Evolutionary conservation across 1,139 yeast species (phyloP).

Genomic region (Candida labiduridarum): DNA sequence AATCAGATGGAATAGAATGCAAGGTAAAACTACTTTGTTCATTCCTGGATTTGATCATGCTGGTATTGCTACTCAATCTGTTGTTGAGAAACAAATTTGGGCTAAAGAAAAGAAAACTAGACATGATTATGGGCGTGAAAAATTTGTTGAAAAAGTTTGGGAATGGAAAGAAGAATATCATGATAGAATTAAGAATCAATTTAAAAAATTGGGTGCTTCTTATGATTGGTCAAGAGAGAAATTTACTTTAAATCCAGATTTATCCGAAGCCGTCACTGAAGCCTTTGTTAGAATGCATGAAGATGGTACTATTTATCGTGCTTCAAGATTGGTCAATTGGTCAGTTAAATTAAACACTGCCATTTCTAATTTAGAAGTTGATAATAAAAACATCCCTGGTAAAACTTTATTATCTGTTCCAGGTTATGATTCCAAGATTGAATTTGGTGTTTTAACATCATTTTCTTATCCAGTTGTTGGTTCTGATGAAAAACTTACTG

Average conservation of each 20-base stretch:
- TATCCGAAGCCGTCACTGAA: conserved; percentile 82
- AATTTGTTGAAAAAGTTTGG: conserved; percentile 88
- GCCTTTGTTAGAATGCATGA: conserved; percentile 91
- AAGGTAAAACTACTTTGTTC: conserved; percentile 90
- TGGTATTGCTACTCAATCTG: conserved; percentile 98
- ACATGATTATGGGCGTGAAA: conserved; percentile 94
- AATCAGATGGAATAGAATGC: conserved; percentile 94
- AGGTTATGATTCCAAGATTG: conserved; percentile 85
- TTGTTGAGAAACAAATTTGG: conserved; percentile 96
- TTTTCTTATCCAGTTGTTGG: conserved; percentile 87
- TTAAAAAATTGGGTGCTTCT: conserved; percentile 89
- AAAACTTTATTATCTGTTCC: conserved; percentile 83
- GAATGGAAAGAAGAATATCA: conserved; percentile 98
- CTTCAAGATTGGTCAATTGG: conserved; percentile 94
- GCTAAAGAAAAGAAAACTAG: conserved; percentile 85
- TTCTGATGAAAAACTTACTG: conserved; percentile 85
- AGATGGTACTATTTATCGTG: conserved; percentile 95
- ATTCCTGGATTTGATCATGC: conserved; percentile 99
- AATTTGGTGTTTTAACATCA: conserved; percentile 94
- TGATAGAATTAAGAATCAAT: conserved; percentile 77
- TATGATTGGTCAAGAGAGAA: conserved; percentile 96
- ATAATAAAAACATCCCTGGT: conserved; percentile 84
- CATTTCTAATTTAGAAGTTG: conserved; percentile 93
- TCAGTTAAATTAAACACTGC: conserved; percentile 94
- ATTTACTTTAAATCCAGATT: conserved; percentile 82